Evolutionary conservation across 305 asterid genomes (phyloP).

Genomic region (Salvia sclarea): DNA sequence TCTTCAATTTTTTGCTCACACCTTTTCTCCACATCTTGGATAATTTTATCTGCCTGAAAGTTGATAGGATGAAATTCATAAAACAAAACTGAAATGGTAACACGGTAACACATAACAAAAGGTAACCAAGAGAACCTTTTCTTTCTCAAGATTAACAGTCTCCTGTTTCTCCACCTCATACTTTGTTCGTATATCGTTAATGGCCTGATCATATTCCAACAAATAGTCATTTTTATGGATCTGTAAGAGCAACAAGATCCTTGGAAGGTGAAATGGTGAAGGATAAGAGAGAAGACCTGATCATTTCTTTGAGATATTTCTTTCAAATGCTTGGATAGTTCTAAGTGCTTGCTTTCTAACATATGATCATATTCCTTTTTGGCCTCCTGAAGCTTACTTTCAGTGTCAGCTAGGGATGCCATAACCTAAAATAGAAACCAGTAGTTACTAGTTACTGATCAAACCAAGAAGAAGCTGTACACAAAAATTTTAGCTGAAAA

Average conservation of each 20-base stretch:
- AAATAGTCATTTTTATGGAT: slow-evolving; percentile 35
- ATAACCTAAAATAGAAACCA: slow-evolving; percentile 55
- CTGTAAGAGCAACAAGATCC: slow-evolving; percentile 26
- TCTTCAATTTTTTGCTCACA: slow-evolving; percentile 66
- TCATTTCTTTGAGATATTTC: slow-evolving; percentile 95
- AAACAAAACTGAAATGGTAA: slow-evolving; percentile 23
- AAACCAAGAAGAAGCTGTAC: slow-evolving; percentile 28
- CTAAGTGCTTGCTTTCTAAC: slow-evolving; percentile 84
- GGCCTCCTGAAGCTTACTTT: slow-evolving; percentile 76
- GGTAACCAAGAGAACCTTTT: slow-evolving; percentile 58
- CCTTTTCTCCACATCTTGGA: slow-evolving; percentile 63
- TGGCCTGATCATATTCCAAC: slow-evolving; percentile 66
- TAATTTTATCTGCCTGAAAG: slow-evolving; percentile 67
- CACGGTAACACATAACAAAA: slow-evolving; percentile 15
- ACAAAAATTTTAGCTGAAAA: slow-evolving; percentile 24
- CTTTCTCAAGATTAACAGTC: slow-evolving; percentile 70
- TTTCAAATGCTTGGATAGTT: slow-evolving; percentile 87
- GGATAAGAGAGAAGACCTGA: slow-evolving; percentile 53
- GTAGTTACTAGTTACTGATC: slow-evolving; percentile 31
- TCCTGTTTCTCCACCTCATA: slow-evolving; percentile 88
- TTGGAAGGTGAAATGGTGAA: slow-evolving; percentile 20
- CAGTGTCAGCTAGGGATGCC: slow-evolving; percentile 66
- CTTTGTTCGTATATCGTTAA: slow-evolving; percentile 77
- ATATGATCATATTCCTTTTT: slow-evolving; percentile 81
- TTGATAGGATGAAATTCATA: slow-evolving; percentile 31